A percentile compares a stretch with the other conserved stretches of the same genome.
phyloP scores from a whole-genome alignment of 768 basidiomycete species.

The Xerocomellus intermedius region DNA sequence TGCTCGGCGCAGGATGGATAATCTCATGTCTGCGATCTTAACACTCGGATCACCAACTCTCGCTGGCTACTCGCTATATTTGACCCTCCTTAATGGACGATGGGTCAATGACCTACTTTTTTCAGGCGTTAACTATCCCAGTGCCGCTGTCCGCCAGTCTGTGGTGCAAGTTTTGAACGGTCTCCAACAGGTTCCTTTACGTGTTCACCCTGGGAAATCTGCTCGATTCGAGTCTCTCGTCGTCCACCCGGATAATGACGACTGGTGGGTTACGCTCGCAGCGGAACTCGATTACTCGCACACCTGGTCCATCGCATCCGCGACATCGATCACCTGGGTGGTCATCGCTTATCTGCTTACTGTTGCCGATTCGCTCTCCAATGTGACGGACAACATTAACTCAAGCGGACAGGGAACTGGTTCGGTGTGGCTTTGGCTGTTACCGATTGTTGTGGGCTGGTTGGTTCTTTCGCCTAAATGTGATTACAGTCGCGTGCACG shows the following conservation, averaged over 20 bases:
- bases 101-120: conserved; percentile 37
- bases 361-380: conserved; percentile 16
- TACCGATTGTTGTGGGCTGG: conserved; percentile 42
- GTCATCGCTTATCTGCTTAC: conserved; percentile 38
- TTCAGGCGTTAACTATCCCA: conserved; percentile 33
- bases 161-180: conserved; percentile 37
- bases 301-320: conserved; percentile 41
- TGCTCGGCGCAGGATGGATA: conserved; percentile 37
- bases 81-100: conserved; percentile 44
- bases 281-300: conserved; percentile 37
- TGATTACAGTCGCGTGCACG: conserved; percentile 31
- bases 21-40: conserved; percentile 42
- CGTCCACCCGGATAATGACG: conserved; percentile 41
- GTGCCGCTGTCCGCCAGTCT: neutral
- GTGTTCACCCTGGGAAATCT: conserved; percentile 26
- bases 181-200: conserved; percentile 44
- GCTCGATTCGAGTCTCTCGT: conserved; percentile 40
- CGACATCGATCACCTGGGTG: conserved; percentile 43
- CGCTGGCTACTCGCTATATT: conserved; percentile 43
- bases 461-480: conserved; percentile 41
- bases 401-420: conserved; percentile 40
- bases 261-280: conserved; percentile 40
- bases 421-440: conserved; percentile 44
- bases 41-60: conserved; percentile 45
- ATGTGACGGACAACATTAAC: conserved; percentile 21